Percentiles rank a stretch among this genome's conserved stretches.
These are phyloP conservation scores for Fomitopsis serialis DNA, from an alignment of 768 basidiomycete species.

Conservation along the genomic window DNA sequence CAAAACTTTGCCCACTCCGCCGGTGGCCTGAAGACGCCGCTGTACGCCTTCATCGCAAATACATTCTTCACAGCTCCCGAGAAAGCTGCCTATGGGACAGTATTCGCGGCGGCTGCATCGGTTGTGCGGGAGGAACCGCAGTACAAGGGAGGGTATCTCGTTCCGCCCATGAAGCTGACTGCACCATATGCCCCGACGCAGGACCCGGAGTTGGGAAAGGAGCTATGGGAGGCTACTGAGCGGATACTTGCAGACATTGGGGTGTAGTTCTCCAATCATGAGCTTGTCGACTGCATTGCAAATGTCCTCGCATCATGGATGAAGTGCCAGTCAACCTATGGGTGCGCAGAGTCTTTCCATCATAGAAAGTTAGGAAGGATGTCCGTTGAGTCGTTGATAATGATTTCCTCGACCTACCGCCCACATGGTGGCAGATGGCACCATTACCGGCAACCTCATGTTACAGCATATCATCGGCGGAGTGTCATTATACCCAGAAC, in stretches of 20 bases:
- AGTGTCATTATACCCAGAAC: too few species aligned
- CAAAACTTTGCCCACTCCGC: constrained; percentile 10
- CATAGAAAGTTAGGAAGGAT: too few species aligned
- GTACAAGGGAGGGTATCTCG: constrained; percentile 12
- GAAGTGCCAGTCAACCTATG: too few species aligned
- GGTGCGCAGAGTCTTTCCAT: too few species aligned
- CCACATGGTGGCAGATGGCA: too few species aligned
- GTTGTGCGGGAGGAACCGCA: constrained; percentile 4
- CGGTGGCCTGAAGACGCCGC: constrained; percentile 4
- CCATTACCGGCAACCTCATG: too few species aligned
- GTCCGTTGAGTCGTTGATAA: too few species aligned
- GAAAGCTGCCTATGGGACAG: constrained; percentile 13
- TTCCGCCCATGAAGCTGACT: constrained; percentile 5
- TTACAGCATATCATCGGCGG: too few species aligned
- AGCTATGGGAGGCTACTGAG: constrained; percentile 21
- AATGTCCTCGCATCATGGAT: too few species aligned
- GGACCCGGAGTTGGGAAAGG: constrained; percentile 7
- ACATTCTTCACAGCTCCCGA: constrained; percentile 6
- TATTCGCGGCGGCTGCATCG: constrained; percentile 19
- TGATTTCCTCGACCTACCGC: too few species aligned
- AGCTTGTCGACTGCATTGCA: too few species aligned
- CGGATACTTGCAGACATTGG: constrained; percentile 7
- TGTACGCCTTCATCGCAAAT: constrained; percentile 9
- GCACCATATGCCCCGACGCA: background rate
- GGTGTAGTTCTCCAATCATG: background rate